Percentiles rank a stretch among this genome's conserved stretches.
Conservation (phyloP, 495 filamentous ascomycete species). For the Cercophora newfieldiana region DNA sequence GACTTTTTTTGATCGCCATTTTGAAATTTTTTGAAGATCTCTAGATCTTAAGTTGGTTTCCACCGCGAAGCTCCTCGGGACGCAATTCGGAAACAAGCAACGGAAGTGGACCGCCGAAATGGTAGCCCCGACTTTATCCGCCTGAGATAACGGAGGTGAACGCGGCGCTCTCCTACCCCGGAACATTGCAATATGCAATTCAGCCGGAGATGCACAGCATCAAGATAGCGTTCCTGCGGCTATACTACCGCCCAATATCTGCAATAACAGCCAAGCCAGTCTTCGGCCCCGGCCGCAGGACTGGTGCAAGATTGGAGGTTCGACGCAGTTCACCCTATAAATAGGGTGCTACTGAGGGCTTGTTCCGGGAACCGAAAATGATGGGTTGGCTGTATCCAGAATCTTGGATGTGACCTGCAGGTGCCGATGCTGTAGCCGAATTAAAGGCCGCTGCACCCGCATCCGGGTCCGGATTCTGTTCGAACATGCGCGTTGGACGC, state of each 20-base stretch:
- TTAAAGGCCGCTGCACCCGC: not conserved
- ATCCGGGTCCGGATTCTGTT: not conserved
- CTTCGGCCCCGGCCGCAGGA: not conserved
- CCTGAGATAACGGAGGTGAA: not conserved
- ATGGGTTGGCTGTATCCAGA: not conserved
- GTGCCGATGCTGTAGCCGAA: not conserved
- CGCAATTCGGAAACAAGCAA: no score
- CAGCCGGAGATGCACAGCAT: not conserved
- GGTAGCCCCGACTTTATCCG: not conserved
- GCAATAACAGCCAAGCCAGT: not conserved
- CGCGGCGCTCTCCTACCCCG: not conserved
- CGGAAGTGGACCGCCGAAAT: not conserved
- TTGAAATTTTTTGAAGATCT: no score
- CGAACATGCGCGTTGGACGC: not conserved
- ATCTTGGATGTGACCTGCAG: not conserved
- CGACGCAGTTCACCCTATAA: not conserved
- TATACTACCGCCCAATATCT: not conserved
- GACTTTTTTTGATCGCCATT: not conserved
- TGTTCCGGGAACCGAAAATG: constrained; percentile 1
- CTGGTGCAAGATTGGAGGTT: not conserved
- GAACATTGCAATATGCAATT: not conserved
- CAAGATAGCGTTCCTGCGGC: not conserved
- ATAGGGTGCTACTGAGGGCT: not conserved
- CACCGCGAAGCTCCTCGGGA: no score
- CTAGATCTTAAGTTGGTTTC: no score